Conservation (phyloP, 2,329 filamentous ascomycete species). For the Pyrenochaeta sp. region DNA sequence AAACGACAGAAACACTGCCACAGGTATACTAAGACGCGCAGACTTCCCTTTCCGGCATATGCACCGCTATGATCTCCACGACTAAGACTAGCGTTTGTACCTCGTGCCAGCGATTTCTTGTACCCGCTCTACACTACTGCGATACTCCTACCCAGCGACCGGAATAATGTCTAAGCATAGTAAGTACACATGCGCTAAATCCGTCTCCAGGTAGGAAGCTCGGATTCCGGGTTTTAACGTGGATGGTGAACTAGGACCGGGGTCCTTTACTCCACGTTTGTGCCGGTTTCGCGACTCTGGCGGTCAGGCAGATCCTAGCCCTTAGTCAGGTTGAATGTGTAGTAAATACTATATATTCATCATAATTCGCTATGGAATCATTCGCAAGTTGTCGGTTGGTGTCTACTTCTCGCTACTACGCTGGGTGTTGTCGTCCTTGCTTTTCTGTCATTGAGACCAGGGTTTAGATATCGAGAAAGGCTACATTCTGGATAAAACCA, state of each 20-base stretch:
- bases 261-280: not conserved
- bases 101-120: not conserved
- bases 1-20: not conserved
- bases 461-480: not conserved
- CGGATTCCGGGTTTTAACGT: not conserved
- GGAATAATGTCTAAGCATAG: conserved; percentile 16
- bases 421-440: not conserved
- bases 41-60: not conserved
- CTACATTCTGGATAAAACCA: conserved; percentile 11
- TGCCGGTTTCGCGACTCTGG: not conserved
- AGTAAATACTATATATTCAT: not conserved
- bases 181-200: conserved; percentile 1
- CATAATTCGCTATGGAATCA: not conserved
- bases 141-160: not conserved
- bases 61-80: not conserved
- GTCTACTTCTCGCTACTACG: not conserved
- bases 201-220: not conserved
- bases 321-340: not conserved
- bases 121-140: not conserved
- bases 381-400: not conserved
- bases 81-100: not conserved
- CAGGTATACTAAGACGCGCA: not conserved
- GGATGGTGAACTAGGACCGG: not conserved
- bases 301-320: not conserved
- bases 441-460: not conserved